Base-by-base conservation (phyloP, 2,329 filamentous ascomycete species). In the Verticillium isaacii region DNA sequence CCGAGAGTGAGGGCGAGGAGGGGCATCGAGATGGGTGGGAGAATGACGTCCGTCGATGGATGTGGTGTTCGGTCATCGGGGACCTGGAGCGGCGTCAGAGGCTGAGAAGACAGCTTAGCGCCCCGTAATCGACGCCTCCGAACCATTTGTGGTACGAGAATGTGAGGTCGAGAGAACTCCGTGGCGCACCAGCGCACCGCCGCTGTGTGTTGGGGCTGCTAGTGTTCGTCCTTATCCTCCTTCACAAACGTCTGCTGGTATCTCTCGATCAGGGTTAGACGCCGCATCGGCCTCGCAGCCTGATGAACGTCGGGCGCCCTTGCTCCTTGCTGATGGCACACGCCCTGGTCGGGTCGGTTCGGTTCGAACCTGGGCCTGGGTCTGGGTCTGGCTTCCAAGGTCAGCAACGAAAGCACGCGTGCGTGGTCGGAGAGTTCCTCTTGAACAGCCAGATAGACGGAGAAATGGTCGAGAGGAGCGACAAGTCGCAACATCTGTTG, bases 41-140 rank as follows among this genome's bases (percentile, higher is more conserved):
- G 45, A 50, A 50, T 50, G 45, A 50, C 45, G 45, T 50, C 45
- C 45, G 45, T 50, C 12, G 45, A 23, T 50, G 45, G 19, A 23
- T 50, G 57, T 50, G 37, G 7, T 32, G 14, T 57, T 57, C n/a
- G 55, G 55, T 6, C 55, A 57, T 58, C 57, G 57, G 57, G 57
- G 57, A 58, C 57, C 57, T 41, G 19, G 45, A 50, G 45, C 45
- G 45, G 45, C 36, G 57, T 45, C 57, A 50, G 57, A 32, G 57
- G 45, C 45, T 50, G 45, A 50, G 45, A 50, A 11, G 45, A 5
- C 45, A 23, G 45, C 45, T 50, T 23, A 6, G 19, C 17, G 37
- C 36, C 56, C 39, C 57, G 57, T 58, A 39, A 58, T 58, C 50
- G 57, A 25, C 45, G 45, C n/a, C 9, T 50, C 6, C 45, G 8